phyloP scores from a whole-genome alignment of 2,329 filamentous ascomycete species.

The Ceratocystis albifundus region DNA sequence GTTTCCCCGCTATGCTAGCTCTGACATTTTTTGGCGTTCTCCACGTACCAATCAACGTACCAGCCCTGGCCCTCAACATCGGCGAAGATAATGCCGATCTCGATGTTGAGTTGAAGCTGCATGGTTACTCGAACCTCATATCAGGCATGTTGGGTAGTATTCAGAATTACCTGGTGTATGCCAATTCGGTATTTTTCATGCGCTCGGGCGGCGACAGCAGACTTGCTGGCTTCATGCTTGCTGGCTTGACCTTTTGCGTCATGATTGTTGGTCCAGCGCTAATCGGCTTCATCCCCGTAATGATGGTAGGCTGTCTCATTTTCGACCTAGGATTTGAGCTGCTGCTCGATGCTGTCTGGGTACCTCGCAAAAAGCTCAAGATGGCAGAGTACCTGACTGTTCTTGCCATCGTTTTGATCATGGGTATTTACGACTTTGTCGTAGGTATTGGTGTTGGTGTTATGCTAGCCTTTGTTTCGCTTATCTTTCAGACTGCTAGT shows the following conservation, averaged over 20 bases:
- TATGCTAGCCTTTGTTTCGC: slow-evolving; percentile 76
- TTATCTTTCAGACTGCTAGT: slow-evolving; percentile 82
- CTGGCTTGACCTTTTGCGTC: slow-evolving; percentile 64
- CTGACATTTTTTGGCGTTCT: slow-evolving; percentile 95
- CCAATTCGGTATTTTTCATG: slow-evolving; percentile 95
- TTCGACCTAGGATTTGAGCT: slow-evolving; percentile 92
- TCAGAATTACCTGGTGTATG: slow-evolving; percentile 93
- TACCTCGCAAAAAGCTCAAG: slow-evolving; percentile 80
- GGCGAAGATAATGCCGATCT: slow-evolving; percentile 88
- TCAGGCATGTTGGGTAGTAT: slow-evolving; percentile 83
- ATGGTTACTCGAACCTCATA: slow-evolving; percentile 84
- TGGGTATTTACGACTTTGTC: slow-evolving; percentile 96
- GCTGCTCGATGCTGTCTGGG: slow-evolving; percentile 74
- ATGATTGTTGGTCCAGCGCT: slow-evolving; percentile 76
- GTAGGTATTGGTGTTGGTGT: slow-evolving; percentile 88
- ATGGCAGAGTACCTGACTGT: slow-evolving; percentile 82
- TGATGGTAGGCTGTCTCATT: slow-evolving; percentile 92
- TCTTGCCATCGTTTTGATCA: slow-evolving; percentile 78
- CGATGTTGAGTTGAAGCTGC: slow-evolving; percentile 80
- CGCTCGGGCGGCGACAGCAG: slow-evolving; percentile 80
- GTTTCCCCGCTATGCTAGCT: slow-evolving; percentile 88
- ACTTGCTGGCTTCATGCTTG: slow-evolving; percentile 75
- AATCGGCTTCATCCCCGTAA: slow-evolving; percentile 89
- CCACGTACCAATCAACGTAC: slow-evolving; percentile 96
- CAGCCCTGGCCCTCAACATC: slow-evolving; percentile 77